Conservation (phyloP, 2,329 filamentous ascomycete genomes). For the Neurospora sp. region DNA sequence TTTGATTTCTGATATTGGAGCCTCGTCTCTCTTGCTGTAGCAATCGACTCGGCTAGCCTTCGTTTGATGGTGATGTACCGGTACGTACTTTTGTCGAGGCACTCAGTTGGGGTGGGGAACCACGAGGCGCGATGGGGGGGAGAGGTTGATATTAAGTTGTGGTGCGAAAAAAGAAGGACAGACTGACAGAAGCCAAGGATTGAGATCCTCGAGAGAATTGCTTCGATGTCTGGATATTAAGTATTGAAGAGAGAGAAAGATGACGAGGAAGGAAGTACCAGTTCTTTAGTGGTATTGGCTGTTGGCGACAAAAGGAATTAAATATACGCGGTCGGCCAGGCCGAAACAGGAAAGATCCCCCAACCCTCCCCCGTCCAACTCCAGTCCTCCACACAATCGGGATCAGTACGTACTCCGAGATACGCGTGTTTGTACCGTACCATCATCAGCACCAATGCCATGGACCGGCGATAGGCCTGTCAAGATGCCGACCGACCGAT, state of each 20-base stretch:
- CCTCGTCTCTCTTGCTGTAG: background rate
- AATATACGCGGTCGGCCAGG: background rate
- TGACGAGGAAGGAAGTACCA: background rate
- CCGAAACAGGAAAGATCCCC: background rate
- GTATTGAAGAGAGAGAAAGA: background rate
- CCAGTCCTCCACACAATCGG: background rate
- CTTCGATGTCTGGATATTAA: background rate
- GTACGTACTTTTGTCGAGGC: background rate
- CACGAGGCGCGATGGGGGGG: background rate
- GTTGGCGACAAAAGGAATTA: background rate
- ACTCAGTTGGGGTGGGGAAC: background rate
- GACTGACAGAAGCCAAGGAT: background rate
- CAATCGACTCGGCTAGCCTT: background rate
- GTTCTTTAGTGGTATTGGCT: background rate
- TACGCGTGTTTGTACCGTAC: too few relatives aligned
- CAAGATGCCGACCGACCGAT: background rate
- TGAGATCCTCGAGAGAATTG: background rate
- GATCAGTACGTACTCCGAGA: background rate
- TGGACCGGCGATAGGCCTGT: background rate
- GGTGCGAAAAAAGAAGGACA: background rate
- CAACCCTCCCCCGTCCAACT: background rate
- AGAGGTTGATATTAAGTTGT: background rate
- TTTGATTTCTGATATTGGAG: background rate
- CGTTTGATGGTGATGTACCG: background rate
- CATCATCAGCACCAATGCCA: too few relatives aligned